These are phyloP conservation scores for Yamadazyma tumulicola DNA, from an alignment of 805 yeast genomes.

Conservation along the genomic window DNA sequence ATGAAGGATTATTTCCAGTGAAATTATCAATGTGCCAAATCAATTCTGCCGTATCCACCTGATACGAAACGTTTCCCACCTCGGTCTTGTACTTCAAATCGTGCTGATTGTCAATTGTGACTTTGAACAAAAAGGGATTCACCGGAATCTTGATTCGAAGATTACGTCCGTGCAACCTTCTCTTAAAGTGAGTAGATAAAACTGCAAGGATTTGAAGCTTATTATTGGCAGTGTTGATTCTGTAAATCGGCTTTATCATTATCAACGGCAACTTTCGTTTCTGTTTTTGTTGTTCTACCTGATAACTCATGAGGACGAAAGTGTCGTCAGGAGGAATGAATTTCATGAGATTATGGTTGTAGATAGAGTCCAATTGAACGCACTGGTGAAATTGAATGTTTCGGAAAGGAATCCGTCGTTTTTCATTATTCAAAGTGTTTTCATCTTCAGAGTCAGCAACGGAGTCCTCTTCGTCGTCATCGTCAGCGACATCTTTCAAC, in stretches of 20 bases:
- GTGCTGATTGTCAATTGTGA: conserved; percentile 3
- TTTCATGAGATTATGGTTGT: conserved; percentile 61
- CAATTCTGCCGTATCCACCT: conserved; percentile 64
- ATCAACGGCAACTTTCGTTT: conserved; percentile 39
- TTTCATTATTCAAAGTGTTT: not conserved
- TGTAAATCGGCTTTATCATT: conserved; percentile 38
- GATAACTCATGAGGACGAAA: conserved; percentile 34
- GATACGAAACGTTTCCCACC: conserved; percentile 66
- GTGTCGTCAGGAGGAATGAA: conserved; percentile 82
- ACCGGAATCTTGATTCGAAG: conserved; percentile 31
- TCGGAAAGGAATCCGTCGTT: conserved; percentile 26
- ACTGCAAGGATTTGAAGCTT: conserved; percentile 35
- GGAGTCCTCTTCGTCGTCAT: conserved; percentile 10
- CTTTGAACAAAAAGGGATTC: conserved; percentile 30
- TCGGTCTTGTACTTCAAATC: conserved; percentile 68
- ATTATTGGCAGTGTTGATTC: conserved; percentile 17
- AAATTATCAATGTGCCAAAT: conserved; percentile 70
- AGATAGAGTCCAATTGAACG: conserved; percentile 70
- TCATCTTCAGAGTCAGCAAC: conserved; percentile 2
- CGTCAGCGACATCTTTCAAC: conserved; percentile 6
- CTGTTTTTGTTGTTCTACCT: conserved; percentile 41
- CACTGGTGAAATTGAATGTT: conserved; percentile 55
- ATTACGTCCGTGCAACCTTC: conserved; percentile 30
- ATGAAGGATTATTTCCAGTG: conserved; percentile 51
- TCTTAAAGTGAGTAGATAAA: conserved; percentile 32